Conservation (phyloP, 2,329 filamentous ascomycete genomes). For the Fusarium tuaranense region DNA sequence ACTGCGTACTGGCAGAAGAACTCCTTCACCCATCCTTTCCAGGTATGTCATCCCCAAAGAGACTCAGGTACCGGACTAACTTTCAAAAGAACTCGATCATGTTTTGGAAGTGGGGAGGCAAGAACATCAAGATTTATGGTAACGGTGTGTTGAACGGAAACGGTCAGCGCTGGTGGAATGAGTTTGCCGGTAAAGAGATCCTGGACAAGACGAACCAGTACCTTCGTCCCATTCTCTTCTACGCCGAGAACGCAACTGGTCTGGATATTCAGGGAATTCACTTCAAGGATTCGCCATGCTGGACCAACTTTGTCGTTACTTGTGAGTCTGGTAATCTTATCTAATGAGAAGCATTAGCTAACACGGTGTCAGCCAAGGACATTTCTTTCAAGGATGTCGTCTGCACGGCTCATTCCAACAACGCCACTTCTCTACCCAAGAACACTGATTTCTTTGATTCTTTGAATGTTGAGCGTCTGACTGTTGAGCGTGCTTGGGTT, state of each 20-base stretch:
- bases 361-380: constrained; percentile 25
- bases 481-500: constrained; percentile 39
- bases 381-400: constrained; percentile 40
- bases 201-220: constrained; percentile 36
- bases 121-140: constrained; percentile 40
- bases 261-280: constrained; percentile 40
- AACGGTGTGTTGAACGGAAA: constrained; percentile 40
- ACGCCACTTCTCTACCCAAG: constrained; percentile 37
- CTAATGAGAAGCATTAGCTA: background rate
- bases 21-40: constrained; percentile 39
- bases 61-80: background rate
- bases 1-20: constrained; percentile 40
- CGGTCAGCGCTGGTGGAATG: constrained; percentile 43
- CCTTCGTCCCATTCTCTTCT: constrained; percentile 41
- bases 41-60: constrained; percentile 3
- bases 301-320: constrained; percentile 42
- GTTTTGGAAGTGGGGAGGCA: constrained; percentile 41
- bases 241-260: constrained; percentile 40
- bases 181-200: constrained; percentile 40
- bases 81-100: constrained; percentile 38
- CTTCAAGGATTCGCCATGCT: constrained; percentile 42
- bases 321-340: constrained; percentile 13
- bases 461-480: constrained; percentile 35
- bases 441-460: constrained; percentile 44
- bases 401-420: constrained; percentile 41